phyloP scores from a whole-genome alignment of 768 basidiomycete genomes.

The Rhodosporidiobolus sp. region DNA sequence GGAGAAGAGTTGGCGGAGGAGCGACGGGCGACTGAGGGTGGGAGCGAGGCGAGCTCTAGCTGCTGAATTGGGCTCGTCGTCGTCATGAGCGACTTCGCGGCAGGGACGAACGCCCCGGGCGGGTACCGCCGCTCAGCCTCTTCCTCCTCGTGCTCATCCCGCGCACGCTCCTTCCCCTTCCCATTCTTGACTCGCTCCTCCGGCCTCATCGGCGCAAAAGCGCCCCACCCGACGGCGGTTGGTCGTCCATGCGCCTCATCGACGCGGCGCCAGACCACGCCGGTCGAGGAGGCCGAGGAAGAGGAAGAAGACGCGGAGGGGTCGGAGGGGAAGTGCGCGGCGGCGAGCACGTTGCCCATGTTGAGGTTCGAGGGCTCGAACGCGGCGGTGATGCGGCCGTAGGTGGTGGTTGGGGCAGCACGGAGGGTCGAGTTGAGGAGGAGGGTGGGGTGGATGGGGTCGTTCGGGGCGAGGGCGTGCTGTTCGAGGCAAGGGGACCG shows the following conservation, averaged over 20 bases:
- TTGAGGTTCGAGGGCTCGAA: constrained; percentile 22
- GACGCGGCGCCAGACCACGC: constrained; percentile 15
- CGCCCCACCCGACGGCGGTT: constrained; percentile 16
- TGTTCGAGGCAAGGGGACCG: background rate
- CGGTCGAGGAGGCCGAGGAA: no score
- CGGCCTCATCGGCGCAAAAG: background rate
- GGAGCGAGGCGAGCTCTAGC: constrained; percentile 13
- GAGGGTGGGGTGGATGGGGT: constrained; percentile 27
- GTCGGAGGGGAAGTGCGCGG: background rate
- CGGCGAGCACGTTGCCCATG: constrained; percentile 20
- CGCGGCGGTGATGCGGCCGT: background rate
- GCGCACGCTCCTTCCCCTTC: constrained; percentile 2
- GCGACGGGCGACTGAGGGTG: no score
- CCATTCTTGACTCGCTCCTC: background rate
- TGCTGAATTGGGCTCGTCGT: constrained; percentile 20
- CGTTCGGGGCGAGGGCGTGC: background rate
- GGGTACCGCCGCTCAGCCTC: no score
- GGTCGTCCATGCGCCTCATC: background rate
- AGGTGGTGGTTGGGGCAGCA: background rate
- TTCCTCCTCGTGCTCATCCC: background rate
- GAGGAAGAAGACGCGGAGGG: background rate
- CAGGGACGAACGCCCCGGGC: background rate
- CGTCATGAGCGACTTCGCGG: background rate
- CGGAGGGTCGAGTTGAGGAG: constrained; percentile 15
- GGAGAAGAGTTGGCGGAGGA: background rate